phyloP scores from a whole-genome alignment of 108 stramenopile genomes.

The Poteriospumella lacustris region DNA sequence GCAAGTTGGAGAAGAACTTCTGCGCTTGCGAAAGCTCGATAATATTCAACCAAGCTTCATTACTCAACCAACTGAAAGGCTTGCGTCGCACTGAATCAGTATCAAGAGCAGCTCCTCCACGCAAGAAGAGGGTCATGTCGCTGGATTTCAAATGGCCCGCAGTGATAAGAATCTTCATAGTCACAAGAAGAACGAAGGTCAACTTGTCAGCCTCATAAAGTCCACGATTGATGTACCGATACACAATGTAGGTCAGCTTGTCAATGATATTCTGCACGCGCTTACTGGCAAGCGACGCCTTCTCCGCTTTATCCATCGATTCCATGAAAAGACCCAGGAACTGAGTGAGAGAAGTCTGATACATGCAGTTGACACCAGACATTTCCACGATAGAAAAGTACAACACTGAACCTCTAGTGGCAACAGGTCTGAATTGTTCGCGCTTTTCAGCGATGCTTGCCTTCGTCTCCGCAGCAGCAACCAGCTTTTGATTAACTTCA shows the following conservation, averaged over 20 bases:
- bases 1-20: constrained; percentile 71
- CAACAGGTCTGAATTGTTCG: constrained; percentile 81
- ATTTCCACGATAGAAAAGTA: constrained; percentile 86
- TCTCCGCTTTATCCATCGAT: constrained; percentile 74
- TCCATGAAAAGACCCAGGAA: constrained; percentile 77
- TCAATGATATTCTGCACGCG: constrained; percentile 79
- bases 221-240: constrained; percentile 82
- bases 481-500: constrained; percentile 74
- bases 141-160: constrained; percentile 60
- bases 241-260: constrained; percentile 80
- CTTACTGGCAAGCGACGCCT: constrained; percentile 71
- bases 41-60: constrained; percentile 77
- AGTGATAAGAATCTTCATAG: constrained; percentile 77
- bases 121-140: constrained; percentile 69
- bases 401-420: constrained; percentile 74
- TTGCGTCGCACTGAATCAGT: constrained; percentile 60
- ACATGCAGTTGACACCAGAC: constrained; percentile 78
- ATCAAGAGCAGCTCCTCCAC: constrained; percentile 80
- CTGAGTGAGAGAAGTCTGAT: constrained; percentile 79
- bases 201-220: constrained; percentile 82
- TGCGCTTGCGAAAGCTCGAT: constrained; percentile 62
- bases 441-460: constrained; percentile 77
- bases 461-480: constrained; percentile 76
- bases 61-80: constrained; percentile 75
- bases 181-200: constrained; percentile 73